Percentiles rank a stretch among this genome's conserved stretches.
phyloP scores from a whole-genome alignment of 2,329 filamentous ascomycete genomes.

The Colletotrichum sp. region DNA sequence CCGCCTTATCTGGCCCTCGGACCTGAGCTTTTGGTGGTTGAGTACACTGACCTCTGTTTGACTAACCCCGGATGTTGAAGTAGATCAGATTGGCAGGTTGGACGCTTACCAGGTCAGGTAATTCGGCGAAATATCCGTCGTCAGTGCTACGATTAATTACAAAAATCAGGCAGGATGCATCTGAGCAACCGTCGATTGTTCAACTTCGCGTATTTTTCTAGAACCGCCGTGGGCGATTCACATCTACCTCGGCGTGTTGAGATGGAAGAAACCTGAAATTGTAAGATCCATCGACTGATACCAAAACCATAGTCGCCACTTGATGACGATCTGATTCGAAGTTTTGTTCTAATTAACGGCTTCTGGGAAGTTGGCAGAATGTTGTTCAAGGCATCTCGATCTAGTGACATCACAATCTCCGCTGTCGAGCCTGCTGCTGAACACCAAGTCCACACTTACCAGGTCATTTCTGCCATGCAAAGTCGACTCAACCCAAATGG shows the following conservation, averaged over 20 bases:
- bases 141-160: rapidly evolving
- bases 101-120: not conserved
- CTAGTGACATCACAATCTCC: not conserved
- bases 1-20: not conserved
- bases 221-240: not conserved
- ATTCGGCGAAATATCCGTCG: not conserved
- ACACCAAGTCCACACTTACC: not conserved
- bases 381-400: not conserved
- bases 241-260: not conserved
- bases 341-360: rapidly evolving
- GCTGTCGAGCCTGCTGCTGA: not conserved
- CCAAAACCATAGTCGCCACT: not conserved
- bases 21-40: not conserved
- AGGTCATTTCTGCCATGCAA: not conserved
- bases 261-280: not conserved
- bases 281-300: not conserved
- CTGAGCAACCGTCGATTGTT: rapidly evolving
- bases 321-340: not conserved
- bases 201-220: not conserved
- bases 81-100: not conserved
- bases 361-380: not conserved
- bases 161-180: not conserved
- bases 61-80: not conserved
- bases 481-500: not conserved
- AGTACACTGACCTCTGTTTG: not conserved